These are phyloP conservation scores for Helichrysum umbraculigerum DNA, from an alignment of 129 eudicot genomes.

Conservation along the genomic window DNA sequence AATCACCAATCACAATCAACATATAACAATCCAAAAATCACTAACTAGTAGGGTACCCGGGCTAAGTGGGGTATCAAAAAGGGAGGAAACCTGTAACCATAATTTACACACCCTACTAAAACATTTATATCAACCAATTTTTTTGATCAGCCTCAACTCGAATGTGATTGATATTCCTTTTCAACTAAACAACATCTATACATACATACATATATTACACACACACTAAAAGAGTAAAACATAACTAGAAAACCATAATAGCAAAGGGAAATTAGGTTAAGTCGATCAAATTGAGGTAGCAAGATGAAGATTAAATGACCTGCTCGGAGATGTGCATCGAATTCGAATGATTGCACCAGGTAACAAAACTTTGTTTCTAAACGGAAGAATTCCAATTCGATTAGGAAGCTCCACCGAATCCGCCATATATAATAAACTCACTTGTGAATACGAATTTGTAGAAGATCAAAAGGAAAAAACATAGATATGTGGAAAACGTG, in stretches of 20 bases:
- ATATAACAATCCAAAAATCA: background rate
- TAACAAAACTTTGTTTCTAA: conserved; percentile 85
- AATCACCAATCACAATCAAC: background rate
- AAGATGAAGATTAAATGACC: conserved; percentile 37
- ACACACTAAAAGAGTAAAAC: background rate
- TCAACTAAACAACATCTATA: background rate
- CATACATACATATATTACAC: background rate
- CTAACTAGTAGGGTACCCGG: background rate
- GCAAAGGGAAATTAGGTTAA: conserved; percentile 2
- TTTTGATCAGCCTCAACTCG: background rate
- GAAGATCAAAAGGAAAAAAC: background rate
- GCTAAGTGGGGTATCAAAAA: background rate
- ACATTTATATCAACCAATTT: background rate
- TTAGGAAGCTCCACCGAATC: conserved; percentile 78
- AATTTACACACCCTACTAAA: background rate
- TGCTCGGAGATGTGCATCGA: conserved; percentile 93
- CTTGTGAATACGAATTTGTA: background rate
- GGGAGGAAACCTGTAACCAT: background rate
- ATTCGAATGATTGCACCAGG: conserved; percentile 90
- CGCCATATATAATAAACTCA: conserved; percentile 45
- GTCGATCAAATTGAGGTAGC: background rate
- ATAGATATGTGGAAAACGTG: background rate
- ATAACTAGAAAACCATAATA: background rate
- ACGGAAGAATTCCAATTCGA: conserved; percentile 91
- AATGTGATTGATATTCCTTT: background rate